Evolutionary conservation across 176 grass and related monocot species (phyloP), one percentile per base, ranked within the genome.

Genomic region (Canna indica): DNA sequence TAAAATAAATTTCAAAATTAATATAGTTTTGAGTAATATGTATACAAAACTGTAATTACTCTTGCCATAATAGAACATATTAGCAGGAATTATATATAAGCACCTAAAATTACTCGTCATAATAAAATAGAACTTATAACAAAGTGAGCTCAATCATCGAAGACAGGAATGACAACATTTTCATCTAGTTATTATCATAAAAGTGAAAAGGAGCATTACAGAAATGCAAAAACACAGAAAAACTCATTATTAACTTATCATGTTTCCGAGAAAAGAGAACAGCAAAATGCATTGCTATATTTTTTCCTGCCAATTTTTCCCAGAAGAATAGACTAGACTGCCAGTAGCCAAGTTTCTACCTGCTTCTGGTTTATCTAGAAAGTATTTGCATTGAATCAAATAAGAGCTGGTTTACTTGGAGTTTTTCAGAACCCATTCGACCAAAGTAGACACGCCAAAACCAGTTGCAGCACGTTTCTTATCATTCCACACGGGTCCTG

Each of bases 401-500:
- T n/a, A 34, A 42, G n/a, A 16, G 10, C 11, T 6, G 69, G 7
- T 74, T 74, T 76, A 97, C 7, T 77, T 87, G 35, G 93, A 92
- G 80, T 97, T 97, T 46, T 89, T 92, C 67, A 97, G 20, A 81
- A 97, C 94, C 94, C 94, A 97, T 77, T 97, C 89, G 33, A 90
- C 86, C 77, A 97, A 67, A 59, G 94, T 97, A 41, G 94, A 92
- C 4, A 93, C 94, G 2, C 94, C 94, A 22, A 97, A 97, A 3
- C 94, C 94, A 11, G 89, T 97, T 31, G 80, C 89, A 0, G 84
- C 42, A 4, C 84, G 84, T 81, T 97, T 97, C 84, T 90, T 97
- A 47, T 97, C 81, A 58, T 72, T 92, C 89, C 94, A 93, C 68
- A 97, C 94, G 10, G 94, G 94, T 41, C 94, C 94, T 0, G 89